These are phyloP conservation scores for Cubamyces lactineus DNA, from an alignment of 768 basidiomycete genomes.

Conservation along the genomic window DNA sequence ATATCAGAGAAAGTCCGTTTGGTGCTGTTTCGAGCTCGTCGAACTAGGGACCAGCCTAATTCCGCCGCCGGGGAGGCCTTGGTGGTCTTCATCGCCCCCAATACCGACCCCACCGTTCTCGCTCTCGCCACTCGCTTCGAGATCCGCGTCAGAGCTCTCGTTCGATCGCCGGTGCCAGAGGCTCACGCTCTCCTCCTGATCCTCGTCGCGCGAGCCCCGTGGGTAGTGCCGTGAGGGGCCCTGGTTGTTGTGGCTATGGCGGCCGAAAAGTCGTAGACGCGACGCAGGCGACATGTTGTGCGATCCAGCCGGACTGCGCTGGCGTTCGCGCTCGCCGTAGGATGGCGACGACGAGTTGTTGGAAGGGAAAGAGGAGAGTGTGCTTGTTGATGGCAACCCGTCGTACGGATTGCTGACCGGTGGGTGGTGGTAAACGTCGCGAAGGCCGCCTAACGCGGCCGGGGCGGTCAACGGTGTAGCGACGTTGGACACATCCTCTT, in stretches of 20 bases:
- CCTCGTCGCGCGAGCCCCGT: conserved; percentile 28
- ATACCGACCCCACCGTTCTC: neutral
- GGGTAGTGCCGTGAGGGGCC: conserved; percentile 31
- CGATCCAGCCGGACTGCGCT: conserved; percentile 10
- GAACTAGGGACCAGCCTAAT: conserved; percentile 31
- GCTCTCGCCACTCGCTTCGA: conserved; percentile 16
- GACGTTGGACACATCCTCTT: conserved; percentile 16
- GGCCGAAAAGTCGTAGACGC: conserved; percentile 22
- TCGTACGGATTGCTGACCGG: conserved; percentile 19
- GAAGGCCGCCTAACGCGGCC: conserved; percentile 14
- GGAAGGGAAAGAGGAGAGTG: conserved; percentile 28
- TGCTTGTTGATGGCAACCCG: conserved; percentile 29
- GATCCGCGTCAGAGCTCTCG: conserved; percentile 20
- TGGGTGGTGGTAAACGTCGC: conserved; percentile 18
- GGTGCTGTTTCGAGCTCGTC: conserved; percentile 6
- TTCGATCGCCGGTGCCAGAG: conserved; percentile 29
- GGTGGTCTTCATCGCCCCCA: neutral
- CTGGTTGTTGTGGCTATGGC: conserved; percentile 15
- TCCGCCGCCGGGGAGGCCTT: conserved; percentile 20
- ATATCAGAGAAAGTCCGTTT: conserved; percentile 16
- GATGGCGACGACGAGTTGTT: conserved; percentile 11
- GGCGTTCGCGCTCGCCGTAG: conserved; percentile 12
- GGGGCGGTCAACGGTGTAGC: conserved; percentile 21
- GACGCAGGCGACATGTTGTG: conserved; percentile 17
- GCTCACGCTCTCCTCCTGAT: conserved; percentile 35